These are phyloP conservation scores for Mycena pura DNA, from an alignment of 768 basidiomycete genomes.

Conservation along the genomic window DNA sequence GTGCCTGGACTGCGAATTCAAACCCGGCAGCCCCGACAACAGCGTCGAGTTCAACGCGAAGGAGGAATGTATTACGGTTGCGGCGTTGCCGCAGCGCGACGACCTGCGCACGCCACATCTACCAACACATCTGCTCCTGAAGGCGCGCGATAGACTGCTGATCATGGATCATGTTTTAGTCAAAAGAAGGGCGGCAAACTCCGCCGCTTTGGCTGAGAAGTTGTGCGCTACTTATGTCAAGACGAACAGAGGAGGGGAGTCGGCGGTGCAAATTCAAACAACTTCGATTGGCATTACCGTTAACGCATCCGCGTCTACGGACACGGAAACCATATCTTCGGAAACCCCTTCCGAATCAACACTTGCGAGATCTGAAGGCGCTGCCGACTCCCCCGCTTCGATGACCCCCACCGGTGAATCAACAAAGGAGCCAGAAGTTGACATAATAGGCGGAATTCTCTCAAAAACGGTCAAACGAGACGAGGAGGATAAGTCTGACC, in stretches of 20 bases:
- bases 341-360: background rate
- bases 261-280: background rate
- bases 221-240: background rate
- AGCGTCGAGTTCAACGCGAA: background rate
- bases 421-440: background rate
- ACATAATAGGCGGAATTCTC: too few species aligned
- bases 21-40: background rate
- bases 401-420: background rate
- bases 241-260: background rate
- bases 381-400: background rate
- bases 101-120: background rate
- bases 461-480: too few species aligned
- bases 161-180: background rate
- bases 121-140: background rate
- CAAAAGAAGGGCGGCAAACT: background rate
- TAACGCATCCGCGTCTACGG: background rate
- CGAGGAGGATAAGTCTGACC: too few species aligned
- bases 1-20: slow-evolving; percentile 14
- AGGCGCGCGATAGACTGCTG: background rate
- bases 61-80: background rate
- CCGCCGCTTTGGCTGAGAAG: background rate
- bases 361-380: background rate
- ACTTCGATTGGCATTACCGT: background rate
- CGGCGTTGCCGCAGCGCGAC: background rate
- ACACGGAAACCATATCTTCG: background rate